Conservation (phyloP, 2,329 filamentous ascomycete genomes). For the Paraphaeosphaeria sporulosa region DNA sequence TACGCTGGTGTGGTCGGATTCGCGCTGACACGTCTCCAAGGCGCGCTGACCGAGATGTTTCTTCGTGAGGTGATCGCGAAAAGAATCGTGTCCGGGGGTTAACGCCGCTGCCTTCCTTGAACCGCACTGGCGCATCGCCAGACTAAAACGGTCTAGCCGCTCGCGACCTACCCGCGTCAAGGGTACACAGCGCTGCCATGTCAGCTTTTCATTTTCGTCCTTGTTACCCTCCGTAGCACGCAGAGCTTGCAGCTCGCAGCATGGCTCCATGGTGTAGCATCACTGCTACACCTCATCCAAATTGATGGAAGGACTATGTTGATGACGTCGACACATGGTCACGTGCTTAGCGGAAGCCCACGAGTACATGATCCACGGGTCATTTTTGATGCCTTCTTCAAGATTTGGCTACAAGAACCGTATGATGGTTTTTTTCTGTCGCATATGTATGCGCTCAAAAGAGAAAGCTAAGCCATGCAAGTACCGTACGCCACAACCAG, state of each 20-base stretch:
- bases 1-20: slow-evolving; percentile 41
- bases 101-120: slow-evolving; percentile 9
- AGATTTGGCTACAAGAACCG: too few relatives aligned
- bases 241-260: too few relatives aligned
- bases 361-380: too few relatives aligned
- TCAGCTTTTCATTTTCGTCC: not conserved
- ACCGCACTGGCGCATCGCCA: not conserved
- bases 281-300: too few relatives aligned
- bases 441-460: too few relatives aligned
- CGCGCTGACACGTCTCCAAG: slow-evolving; percentile 33
- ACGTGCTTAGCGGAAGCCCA: too few relatives aligned
- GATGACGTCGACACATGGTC: too few relatives aligned
- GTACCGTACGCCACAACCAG: not conserved
- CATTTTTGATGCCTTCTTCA: too few relatives aligned
- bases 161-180: slow-evolving; percentile 6
- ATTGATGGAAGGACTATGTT: too few relatives aligned
- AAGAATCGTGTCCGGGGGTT: slow-evolving; percentile 15
- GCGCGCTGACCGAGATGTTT: slow-evolving; percentile 33
- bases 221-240: not conserved
- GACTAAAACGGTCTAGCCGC: slow-evolving; percentile 18
- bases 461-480: too few relatives aligned
- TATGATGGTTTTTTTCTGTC: too few relatives aligned
- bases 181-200: slow-evolving; percentile 1
- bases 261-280: too few relatives aligned
- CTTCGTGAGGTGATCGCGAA: slow-evolving; percentile 36